Base-by-base conservation (phyloP, 768 basidiomycete species). In the Calvatia gigantea region DNA sequence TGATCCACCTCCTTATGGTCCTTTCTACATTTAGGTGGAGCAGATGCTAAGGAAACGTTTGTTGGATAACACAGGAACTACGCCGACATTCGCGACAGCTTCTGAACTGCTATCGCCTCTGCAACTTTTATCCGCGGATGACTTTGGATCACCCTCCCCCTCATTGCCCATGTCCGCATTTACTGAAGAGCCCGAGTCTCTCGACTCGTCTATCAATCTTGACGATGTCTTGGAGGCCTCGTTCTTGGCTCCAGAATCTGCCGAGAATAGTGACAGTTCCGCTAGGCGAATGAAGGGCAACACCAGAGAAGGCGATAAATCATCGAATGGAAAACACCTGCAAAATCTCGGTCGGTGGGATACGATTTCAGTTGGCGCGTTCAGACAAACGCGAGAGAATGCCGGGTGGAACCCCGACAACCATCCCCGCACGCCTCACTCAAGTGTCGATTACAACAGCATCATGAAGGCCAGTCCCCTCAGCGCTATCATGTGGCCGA, bases 161-260 rank as follows among this genome's bases (percentile, higher is more conserved):
- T 56, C 54, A 19, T 46, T 61, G 38, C 28, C 53, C 55, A 27
- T 54, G 53, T 28, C 51, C 25, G 25, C 32, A 35, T 35, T 57
- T 37, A 68, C 74, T 3, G 72, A 75, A 12, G 66, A 70, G 23
- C 65, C 67, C 25, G 72, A 78, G 23, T 23, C 35, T 6, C 56
- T 59, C 37, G 70, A 81, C 12, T 80, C 84, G 56, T 74, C 82
- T 9, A 81, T 87, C 41, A 78, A 81, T 58, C 76, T 92, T 19
- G 82, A 89, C 61, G 90, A 92, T 61, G 89, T 92, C 15, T 75
- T 92, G 32, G 87, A 92, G 54, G 76, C 84, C 0, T 85, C 89
- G 0, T 82, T 87, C 68, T 72, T 91, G 17, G 84, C 84, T 61
- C 76, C 79, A 0, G 85, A 85, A 60, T 76, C 73, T 15, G 66